phyloP scores from a whole-genome alignment of 257 asterid genomes.

The Nicotiana tabacum region DNA sequence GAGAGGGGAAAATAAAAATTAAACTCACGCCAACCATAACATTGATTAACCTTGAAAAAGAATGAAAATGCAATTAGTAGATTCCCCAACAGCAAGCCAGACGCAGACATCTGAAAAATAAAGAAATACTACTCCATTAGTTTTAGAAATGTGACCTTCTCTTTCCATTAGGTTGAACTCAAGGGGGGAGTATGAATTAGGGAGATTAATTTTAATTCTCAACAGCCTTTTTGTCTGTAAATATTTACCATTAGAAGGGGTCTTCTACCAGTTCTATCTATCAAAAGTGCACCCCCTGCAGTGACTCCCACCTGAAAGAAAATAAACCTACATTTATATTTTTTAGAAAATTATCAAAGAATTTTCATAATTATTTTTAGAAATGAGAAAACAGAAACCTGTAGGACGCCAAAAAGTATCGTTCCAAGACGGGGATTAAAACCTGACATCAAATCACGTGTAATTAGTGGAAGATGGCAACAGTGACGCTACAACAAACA shows the following conservation, averaged over 20 bases:
- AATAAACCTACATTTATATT: not conserved
- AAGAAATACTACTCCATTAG: not conserved
- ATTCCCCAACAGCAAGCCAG: conserved; percentile 21
- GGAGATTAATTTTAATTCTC: too few species aligned
- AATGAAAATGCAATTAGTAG: conserved; percentile 18
- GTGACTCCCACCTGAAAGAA: conserved; percentile 11
- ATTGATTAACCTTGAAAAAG: conserved; percentile 20
- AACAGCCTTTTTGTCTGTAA: not conserved
- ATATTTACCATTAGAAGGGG: conserved; percentile 24
- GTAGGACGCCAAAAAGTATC: conserved; percentile 8
- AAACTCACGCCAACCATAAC: not conserved
- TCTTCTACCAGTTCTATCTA: conserved; percentile 26
- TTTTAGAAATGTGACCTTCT: not conserved
- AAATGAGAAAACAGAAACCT: not conserved
- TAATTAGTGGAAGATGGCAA: not conserved
- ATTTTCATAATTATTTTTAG: not conserved
- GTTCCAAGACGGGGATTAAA: conserved; percentile 18
- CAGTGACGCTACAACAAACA: not conserved
- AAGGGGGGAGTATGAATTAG: too few species aligned
- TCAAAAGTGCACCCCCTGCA: conserved; percentile 12
- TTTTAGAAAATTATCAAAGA: not conserved
- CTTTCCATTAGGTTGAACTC: not conserved
- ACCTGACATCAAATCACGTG: conserved; percentile 4
- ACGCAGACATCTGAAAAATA: conserved; percentile 16
- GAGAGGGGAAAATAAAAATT: not conserved